Conservation (phyloP, 108 stramenopile species). For the Nitzschia sp. region DNA sequence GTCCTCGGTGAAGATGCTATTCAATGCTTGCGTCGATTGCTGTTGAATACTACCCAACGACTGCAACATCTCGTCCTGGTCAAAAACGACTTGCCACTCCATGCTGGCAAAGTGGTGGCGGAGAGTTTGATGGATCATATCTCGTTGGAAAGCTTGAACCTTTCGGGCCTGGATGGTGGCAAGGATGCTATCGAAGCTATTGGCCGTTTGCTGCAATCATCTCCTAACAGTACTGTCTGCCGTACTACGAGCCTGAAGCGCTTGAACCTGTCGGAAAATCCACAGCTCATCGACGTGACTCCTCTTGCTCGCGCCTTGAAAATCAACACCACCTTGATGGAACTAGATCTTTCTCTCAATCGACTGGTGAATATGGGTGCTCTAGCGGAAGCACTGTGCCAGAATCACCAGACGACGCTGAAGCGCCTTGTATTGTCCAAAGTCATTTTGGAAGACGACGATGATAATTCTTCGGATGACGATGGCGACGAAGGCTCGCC, state of each 20-base stretch:
- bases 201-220: not conserved
- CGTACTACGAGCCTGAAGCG: too few relatives aligned
- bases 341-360: constrained; percentile 5
- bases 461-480: not conserved
- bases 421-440: not conserved
- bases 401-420: constrained; percentile 2
- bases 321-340: not conserved
- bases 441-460: not conserved
- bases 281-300: not conserved
- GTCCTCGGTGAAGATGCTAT: not conserved
- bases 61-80: not conserved
- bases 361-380: not conserved
- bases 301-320: not conserved
- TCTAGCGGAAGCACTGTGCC: not conserved
- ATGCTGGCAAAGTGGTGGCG: not conserved
- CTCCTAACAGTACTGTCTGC: not conserved
- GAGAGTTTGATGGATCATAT: not conserved
- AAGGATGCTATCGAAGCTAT: not conserved
- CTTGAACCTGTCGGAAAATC: not conserved
- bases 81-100: not conserved
- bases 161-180: constrained; percentile 9
- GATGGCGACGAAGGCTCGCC: not conserved
- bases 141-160: not conserved
- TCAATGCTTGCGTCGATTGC: not conserved
- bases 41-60: not conserved